Percentiles rank a stretch among this genome's conserved stretches.
Evolutionary conservation across 2,329 filamentous ascomycete species (phyloP).

Genomic region (Neophaeococcomyces mojaviensis): DNA sequence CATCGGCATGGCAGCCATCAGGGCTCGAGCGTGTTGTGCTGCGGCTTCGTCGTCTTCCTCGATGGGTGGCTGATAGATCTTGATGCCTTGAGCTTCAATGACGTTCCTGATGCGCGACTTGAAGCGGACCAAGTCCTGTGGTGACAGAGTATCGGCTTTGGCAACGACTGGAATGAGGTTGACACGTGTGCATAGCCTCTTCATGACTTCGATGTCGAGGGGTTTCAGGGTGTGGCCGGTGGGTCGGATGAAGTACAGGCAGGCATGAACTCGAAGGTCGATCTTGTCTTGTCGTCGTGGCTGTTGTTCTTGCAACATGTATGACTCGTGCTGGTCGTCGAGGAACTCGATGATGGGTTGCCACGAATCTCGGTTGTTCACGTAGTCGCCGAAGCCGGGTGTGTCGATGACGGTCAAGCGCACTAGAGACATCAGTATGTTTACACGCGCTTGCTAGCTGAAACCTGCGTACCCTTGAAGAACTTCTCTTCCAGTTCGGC

Average conservation of each 20-base stretch:
- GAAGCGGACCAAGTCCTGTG: conserved; percentile 82
- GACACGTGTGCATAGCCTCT: conserved; percentile 93
- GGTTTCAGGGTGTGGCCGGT: conserved; percentile 98
- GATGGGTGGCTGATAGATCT: conserved; percentile 96
- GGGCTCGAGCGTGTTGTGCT: conserved; percentile 83
- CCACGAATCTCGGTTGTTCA: conserved; percentile 99
- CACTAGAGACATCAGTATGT: conserved; percentile 48
- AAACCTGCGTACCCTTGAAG: conserved; percentile 77
- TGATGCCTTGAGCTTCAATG: conserved; percentile 97
- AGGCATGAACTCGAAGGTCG: conserved; percentile 95
- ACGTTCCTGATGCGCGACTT: conserved; percentile 92
- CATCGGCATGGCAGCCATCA: conserved; percentile 97
- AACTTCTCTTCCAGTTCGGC: conserved; percentile 99
- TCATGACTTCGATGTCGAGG: conserved; percentile 99
- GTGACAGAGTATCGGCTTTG: conserved; percentile 96
- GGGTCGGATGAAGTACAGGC: conserved; percentile 97
- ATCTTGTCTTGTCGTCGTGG: conserved; percentile 98
- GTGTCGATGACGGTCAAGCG: conserved; percentile 98
- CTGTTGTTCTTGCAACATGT: conserved; percentile 99
- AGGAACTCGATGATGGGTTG: conserved; percentile 99
- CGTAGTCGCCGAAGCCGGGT: conserved; percentile 97
- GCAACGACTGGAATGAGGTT: conserved; percentile 98
- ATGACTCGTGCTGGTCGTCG: conserved; percentile 99
- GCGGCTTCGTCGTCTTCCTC: conserved; percentile 98
- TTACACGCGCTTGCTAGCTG: conserved; percentile 12